Percentiles rank a stretch among this genome's conserved stretches.
Evolutionary conservation across 345 rosid genomes (phyloP).

Genomic region (Ceriops tagal): DNA sequence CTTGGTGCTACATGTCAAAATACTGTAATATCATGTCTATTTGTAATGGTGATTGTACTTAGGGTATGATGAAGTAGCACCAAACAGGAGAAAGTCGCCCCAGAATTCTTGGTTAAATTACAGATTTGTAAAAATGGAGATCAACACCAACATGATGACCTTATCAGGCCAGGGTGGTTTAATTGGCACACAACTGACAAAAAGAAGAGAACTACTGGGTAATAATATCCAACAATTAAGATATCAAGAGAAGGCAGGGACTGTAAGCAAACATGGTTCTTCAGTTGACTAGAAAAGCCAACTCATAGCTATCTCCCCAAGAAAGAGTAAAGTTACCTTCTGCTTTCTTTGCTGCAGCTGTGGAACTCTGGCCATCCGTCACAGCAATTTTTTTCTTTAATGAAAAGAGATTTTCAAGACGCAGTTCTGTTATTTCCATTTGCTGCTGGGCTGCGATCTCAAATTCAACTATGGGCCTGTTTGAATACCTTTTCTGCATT

Average conservation of each 20-base stretch:
- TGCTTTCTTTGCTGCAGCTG: conserved; percentile 33
- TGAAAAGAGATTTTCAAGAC: conserved; percentile 70
- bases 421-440: conserved; percentile 81
- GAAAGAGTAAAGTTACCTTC: conserved; percentile 45
- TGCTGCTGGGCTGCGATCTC: conserved; percentile 89
- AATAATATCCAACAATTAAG: background rate
- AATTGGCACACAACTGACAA: no score
- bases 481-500: conserved; percentile 62
- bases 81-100: background rate
- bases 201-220: background rate
- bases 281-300: background rate
- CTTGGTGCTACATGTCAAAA: background rate
- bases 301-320: background rate
- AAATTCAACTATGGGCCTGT: conserved; percentile 73
- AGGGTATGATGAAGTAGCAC: background rate
- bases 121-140: background rate
- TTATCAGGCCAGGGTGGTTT: no score
- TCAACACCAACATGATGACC: background rate
- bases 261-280: no score
- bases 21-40: background rate
- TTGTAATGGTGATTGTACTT: background rate
- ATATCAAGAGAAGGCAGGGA: no score
- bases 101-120: background rate
- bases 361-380: conserved; percentile 20
- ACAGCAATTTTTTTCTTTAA: conserved; percentile 33